Evolutionary conservation across 495 filamentous ascomycete genomes (phyloP), one percentile per base, ranked within the genome.

Genomic region (Podospora pseudoanserina): DNA sequence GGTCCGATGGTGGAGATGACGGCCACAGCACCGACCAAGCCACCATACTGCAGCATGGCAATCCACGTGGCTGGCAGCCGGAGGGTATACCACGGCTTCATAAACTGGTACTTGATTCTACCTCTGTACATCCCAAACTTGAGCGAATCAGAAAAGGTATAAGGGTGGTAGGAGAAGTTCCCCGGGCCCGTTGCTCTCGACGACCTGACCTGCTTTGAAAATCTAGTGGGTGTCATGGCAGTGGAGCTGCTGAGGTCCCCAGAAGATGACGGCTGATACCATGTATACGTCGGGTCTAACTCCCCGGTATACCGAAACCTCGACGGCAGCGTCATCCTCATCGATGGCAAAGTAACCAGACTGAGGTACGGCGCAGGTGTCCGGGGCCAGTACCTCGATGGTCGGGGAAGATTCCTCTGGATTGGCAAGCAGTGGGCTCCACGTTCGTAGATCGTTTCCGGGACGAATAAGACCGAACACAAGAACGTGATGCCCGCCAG

Each of bases 371-470:
- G 74, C 11, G 71, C 65, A 7, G 60, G 54, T 1, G 61, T 65
- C 2, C 28, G 58, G 2, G 65, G 71, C 23, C 27, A 49, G 34
- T 67, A 72, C 15, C 68, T 69, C 6, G 67, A 73, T 5, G 62
- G 65, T 11, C 69, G 73, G 1, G 72, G 72, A 18, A 71, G 64
- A 7, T 54, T 71, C 23, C 32, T 65, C 53, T 69, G 72, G 11
- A 69, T 60, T 4, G 73, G 72, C 0, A 77, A 66, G n/a, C 57
- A 65, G 5, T 55, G 68, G 16, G 68, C 28, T 0, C 57, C 60
- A 1, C 75, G 70, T 27, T 86, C 71, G 70, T 83, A 88, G 20
- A 83, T 82, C 5, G 86, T 87, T 69, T 89, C 86, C 0, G 86
- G 85, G 16, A 84, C 83, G 5, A 87, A 71, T 73, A 87, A 82